Conservation (phyloP, 805 yeast species). For the Deakozyma indianensis region DNA sequence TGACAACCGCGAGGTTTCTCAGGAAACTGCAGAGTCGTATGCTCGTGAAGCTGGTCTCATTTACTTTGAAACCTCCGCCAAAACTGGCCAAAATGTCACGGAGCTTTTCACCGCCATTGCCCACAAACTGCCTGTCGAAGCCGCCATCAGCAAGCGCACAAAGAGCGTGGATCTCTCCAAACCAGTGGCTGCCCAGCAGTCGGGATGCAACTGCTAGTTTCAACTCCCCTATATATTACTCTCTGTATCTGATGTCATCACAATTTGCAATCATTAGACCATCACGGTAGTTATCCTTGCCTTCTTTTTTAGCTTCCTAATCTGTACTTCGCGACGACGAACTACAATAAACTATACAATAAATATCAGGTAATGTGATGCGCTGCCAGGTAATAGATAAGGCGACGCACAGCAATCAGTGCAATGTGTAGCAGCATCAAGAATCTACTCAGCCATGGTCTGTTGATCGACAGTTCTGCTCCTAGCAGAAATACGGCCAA, state of each 20-base stretch:
- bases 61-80: slow-evolving; percentile 54
- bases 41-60: slow-evolving; percentile 38
- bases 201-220: slow-evolving; percentile 23
- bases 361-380: no score
- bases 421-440: not conserved
- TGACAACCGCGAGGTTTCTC: slow-evolving; percentile 27
- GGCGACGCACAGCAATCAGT: not conserved
- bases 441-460: not conserved
- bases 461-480: not conserved
- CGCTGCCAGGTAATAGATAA: no score
- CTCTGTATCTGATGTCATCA: no score
- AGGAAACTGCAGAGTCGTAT: slow-evolving; percentile 30
- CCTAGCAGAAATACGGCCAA: not conserved
- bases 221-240: not conserved
- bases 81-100: slow-evolving; percentile 47
- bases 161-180: slow-evolving; percentile 21
- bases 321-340: no score
- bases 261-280: no score
- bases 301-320: no score
- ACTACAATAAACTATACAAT: no score
- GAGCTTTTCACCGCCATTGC: slow-evolving; percentile 34
- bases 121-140: slow-evolving; percentile 31
- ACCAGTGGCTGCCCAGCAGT: slow-evolving; percentile 11
- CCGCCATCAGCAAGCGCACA: slow-evolving; percentile 16
- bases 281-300: no score